Evolutionary conservation across 129 eudicot genomes (phyloP).

Genomic region (Smallanthus sonchifolius): DNA sequence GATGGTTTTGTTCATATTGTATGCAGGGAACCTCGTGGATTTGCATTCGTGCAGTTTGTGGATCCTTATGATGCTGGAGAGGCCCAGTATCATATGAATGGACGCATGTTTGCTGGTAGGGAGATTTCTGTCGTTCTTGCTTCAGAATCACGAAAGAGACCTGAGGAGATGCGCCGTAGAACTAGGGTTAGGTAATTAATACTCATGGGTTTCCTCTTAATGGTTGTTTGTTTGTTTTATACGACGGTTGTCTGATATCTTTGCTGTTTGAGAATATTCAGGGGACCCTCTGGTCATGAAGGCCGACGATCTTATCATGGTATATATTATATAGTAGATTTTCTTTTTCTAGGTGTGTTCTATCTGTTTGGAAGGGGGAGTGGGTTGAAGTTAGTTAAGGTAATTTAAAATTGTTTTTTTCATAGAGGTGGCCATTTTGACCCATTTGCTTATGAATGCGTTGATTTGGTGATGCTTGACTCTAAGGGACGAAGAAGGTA

Average conservation of each 20-base stretch:
- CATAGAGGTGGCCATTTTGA: neutral
- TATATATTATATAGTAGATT: slow-evolving; percentile 6
- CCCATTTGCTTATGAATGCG: neutral
- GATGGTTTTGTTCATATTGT: neutral
- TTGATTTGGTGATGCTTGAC: neutral
- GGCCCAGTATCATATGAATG: slow-evolving; percentile 71
- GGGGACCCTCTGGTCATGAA: slow-evolving; percentile 54
- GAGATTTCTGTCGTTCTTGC: slow-evolving; percentile 74
- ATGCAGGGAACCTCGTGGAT: slow-evolving; percentile 78
- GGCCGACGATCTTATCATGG: slow-evolving; percentile 46
- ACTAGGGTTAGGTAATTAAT: slow-evolving; percentile 53
- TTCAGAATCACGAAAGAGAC: slow-evolving; percentile 63
- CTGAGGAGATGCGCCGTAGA: slow-evolving; percentile 74
- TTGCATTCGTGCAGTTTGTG: slow-evolving; percentile 80
- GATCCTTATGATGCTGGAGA: slow-evolving; percentile 71
- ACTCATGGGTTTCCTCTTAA: neutral
- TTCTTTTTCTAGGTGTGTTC: neutral
- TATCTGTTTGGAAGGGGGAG: neutral
- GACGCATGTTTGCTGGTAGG: slow-evolving; percentile 64
- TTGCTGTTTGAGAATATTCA: slow-evolving; percentile 16
- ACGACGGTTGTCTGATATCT: slow-evolving; percentile 1
- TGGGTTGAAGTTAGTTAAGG: neutral
- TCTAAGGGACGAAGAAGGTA: neutral
- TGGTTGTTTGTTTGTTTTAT: neutral
- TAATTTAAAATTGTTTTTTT: neutral